Percentiles rank a stretch among this genome's conserved stretches.
Evolutionary conservation across 164 flowering plant genomes (phyloP).

Genomic region (Nelumbo lutea): DNA sequence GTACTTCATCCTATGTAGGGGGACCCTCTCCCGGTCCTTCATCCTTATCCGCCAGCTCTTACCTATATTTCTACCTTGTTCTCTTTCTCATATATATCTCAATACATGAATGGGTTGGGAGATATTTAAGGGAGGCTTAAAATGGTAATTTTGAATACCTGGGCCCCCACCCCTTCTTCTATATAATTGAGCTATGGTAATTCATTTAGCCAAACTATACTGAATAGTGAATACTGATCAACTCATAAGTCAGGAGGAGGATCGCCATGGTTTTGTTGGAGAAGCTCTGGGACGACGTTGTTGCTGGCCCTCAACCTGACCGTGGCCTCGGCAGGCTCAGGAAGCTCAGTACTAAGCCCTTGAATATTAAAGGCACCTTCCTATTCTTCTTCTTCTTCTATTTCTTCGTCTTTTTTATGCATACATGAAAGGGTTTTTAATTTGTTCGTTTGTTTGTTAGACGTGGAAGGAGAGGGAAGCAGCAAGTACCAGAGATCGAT

Average conservation of each 20-base stretch:
- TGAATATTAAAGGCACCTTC: conserved; percentile 28
- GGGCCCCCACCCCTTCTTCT: neutral
- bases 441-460: conserved; percentile 9
- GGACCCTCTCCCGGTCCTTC: neutral
- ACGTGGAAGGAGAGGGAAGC: conserved; percentile 30
- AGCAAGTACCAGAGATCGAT: conserved; percentile 47
- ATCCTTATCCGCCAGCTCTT: conserved; percentile 18
- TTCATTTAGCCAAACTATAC: too few relatives aligned
- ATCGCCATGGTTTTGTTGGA: conserved; percentile 60
- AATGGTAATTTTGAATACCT: neutral
- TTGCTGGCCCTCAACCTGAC: conserved; percentile 86
- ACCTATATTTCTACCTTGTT: neutral
- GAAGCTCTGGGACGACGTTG: conserved; percentile 86
- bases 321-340: conserved; percentile 75
- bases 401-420: neutral
- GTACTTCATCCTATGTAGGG: conserved; percentile 6
- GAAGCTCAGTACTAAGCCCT: conserved; percentile 40
- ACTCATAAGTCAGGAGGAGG: too few relatives aligned
- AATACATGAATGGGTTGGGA: neutral
- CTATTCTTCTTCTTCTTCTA: neutral
- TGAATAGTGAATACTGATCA: too few relatives aligned
- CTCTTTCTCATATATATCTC: neutral
- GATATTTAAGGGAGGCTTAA: too few relatives aligned
- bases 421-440: neutral
- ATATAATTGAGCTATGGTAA: too few relatives aligned